Conservation (phyloP, 2,329 filamentous ascomycete genomes). For the Fusarium sarcochroum region DNA sequence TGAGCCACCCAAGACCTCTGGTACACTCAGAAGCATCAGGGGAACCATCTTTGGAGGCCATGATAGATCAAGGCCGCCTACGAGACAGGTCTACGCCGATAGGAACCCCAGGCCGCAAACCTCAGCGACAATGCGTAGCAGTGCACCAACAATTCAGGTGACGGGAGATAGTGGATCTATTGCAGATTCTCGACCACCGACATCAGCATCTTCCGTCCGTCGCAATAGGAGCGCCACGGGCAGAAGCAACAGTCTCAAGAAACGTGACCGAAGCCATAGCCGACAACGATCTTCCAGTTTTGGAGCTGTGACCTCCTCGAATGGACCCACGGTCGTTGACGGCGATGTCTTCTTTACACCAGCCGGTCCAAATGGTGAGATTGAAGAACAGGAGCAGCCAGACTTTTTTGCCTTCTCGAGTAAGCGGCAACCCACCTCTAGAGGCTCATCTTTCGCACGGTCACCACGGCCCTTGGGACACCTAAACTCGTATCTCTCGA, state of each 20-base stretch:
- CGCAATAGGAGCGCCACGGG: constrained; percentile 62
- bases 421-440: constrained; percentile 56
- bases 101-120: constrained; percentile 57
- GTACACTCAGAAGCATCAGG: constrained; percentile 77
- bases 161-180: constrained; percentile 72
- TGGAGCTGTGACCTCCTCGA: constrained; percentile 52
- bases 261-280: constrained; percentile 65
- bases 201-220: constrained; percentile 51
- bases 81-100: constrained; percentile 58
- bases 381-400: constrained; percentile 55
- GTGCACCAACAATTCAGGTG: constrained; percentile 81
- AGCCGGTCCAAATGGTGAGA: constrained; percentile 53
- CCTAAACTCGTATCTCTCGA: constrained; percentile 62
- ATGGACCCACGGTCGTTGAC: constrained; percentile 61
- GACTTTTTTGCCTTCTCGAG: constrained; percentile 62
- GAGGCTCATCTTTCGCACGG: constrained; percentile 59
- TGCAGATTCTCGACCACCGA: constrained; percentile 53
- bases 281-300: constrained; percentile 62
- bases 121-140: constrained; percentile 59
- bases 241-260: constrained; percentile 67
- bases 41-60: constrained; percentile 83
- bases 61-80: constrained; percentile 61
- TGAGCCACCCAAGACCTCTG: constrained; percentile 77
- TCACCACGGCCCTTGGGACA: constrained; percentile 60
- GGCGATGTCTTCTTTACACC: constrained; percentile 67